phyloP scores from a whole-genome alignment of 495 filamentous ascomycete genomes.

The Alectoria sarmentosa region DNA sequence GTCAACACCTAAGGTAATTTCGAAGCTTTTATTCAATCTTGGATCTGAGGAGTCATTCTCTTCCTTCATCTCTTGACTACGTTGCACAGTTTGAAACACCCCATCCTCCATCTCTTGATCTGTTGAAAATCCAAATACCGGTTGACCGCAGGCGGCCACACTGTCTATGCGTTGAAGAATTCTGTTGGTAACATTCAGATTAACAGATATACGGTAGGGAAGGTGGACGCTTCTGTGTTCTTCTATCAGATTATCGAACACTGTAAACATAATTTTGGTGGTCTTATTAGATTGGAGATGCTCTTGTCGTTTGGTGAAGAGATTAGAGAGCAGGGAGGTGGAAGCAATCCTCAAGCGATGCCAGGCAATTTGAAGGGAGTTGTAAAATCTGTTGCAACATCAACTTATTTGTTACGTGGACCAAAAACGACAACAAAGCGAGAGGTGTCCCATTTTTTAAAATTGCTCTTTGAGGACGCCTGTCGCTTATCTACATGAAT shows the following conservation, averaged over 20 bases:
- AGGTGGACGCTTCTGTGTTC: background rate
- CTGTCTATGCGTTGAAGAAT: background rate
- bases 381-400: too few species aligned
- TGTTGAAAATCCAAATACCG: background rate
- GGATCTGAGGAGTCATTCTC: background rate
- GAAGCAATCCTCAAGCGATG: too few species aligned
- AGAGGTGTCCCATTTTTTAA: background rate
- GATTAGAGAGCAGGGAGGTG: background rate
- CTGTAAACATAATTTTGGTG: background rate
- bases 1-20: too few species aligned
- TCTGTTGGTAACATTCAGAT: background rate
- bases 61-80: background rate
- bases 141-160: background rate
- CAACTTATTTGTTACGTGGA: background rate
- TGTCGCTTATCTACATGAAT: background rate
- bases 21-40: too few species aligned
- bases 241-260: background rate
- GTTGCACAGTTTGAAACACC: background rate
- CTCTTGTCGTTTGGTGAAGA: background rate
- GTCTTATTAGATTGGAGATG: background rate
- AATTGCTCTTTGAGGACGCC: background rate
- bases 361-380: too few species aligned
- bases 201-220: background rate
- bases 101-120: background rate
- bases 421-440: background rate